Evolutionary conservation across 192 early-diverging fungal species (phyloP), one percentile per base, ranked within the genome.

Genomic region (Phlyctochytrium planicorne): DNA sequence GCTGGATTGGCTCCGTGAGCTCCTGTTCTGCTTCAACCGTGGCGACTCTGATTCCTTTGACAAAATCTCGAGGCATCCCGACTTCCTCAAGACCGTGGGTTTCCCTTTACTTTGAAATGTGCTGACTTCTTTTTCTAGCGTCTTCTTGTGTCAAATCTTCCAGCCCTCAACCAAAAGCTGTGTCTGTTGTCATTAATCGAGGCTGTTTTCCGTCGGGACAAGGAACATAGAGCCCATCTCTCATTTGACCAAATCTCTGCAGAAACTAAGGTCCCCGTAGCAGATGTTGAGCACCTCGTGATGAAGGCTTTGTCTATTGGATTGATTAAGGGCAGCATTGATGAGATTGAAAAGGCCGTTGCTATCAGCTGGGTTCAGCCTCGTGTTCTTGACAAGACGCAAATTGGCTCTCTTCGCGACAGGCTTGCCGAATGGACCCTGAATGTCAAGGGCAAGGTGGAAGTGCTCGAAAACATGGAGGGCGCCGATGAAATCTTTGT

Each of bases 251-350:
- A 76, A 2, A 91, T 99, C 70, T 90, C 95, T 2, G 76, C 87
- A 1, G 93, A 95, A 73, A 95, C 91, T 1, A 82, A 85, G 37
- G 78, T 96, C 40, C 73, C 84, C 0, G 36, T 86, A 27, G 89
- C 92, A 34, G 91, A 96, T 74, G 96, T 97, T 10, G 97, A 99
- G 83, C 93, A 96, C 71, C 72, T 99, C 69, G 89, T 98, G 27
- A 99, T 99, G 97, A 96, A 96, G 82, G 96, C 94, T 14, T 75
- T 99, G 70, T 91, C 91, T 52, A 81, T 99, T 59, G 94, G 92
- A 0, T 73, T 99, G 65, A 91, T 99, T 72, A 84, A 87, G 61
- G 97, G 97, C 24, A 88, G 86, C 33, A 96, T 99, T 76, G 95
- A 99, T 68, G 94, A 99, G 79, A 94, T 99, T 25, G 93, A 93